These are phyloP conservation scores for Bauhinia variegata DNA, from an alignment of 306 rosid species.

Conservation along the genomic window DNA sequence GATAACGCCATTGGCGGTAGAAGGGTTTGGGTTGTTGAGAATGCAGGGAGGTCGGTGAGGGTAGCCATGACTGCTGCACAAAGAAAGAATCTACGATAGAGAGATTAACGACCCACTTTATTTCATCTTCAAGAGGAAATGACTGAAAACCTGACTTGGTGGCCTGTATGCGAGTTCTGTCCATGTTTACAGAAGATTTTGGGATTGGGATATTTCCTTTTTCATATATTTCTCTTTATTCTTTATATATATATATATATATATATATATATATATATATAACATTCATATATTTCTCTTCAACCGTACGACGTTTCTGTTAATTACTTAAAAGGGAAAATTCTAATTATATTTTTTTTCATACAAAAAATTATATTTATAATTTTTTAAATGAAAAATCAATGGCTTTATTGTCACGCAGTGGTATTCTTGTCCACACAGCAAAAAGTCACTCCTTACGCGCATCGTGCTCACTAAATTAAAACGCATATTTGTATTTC, in stretches of 20 bases:
- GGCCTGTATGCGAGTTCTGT: background rate
- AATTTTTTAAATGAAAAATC: too few relatives aligned
- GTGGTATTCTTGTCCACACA: conserved; percentile 31
- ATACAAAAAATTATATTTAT: too few relatives aligned
- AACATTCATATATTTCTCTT: too few relatives aligned
- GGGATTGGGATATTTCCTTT: too few relatives aligned
- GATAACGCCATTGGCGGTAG: conserved; percentile 17
- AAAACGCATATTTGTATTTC: conserved; percentile 16
- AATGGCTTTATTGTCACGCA: background rate
- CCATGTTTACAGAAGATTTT: too few relatives aligned
- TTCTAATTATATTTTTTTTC: too few relatives aligned
- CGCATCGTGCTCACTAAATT: conserved; percentile 17
- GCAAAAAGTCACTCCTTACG: conserved; percentile 18
- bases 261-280: too few relatives aligned
- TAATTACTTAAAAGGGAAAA: too few relatives aligned
- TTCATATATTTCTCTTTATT: too few relatives aligned
- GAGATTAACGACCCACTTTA: conserved; percentile 7
- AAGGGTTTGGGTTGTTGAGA: conserved; percentile 46
- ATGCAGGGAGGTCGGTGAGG: conserved; percentile 27
- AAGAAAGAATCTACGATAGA: background rate
- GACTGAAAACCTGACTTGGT: background rate
- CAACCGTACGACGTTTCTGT: too few relatives aligned
- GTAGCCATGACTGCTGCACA: conserved; percentile 48
- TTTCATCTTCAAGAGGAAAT: conserved; percentile 31
- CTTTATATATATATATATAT: too few relatives aligned